These are phyloP conservation scores for Pyricularia grisea DNA, from an alignment of 2,329 filamentous ascomycete species.

Conservation along the genomic window DNA sequence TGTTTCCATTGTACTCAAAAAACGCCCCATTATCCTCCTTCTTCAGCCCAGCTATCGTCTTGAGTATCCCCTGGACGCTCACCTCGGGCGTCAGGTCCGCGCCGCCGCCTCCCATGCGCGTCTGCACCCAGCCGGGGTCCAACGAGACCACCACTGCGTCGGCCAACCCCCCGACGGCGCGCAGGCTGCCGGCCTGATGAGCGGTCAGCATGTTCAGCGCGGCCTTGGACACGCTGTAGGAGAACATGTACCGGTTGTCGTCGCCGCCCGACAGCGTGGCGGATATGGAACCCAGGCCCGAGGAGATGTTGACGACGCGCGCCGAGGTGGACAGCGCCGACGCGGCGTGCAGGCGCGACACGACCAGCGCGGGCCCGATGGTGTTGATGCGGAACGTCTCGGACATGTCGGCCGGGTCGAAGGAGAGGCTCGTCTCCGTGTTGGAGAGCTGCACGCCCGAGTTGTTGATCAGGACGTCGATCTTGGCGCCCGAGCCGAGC, in stretches of 20 bases:
- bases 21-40: slow-evolving; percentile 27
- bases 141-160: slow-evolving; percentile 18
- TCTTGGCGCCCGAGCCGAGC: slow-evolving; percentile 18
- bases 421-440: slow-evolving; percentile 25
- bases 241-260: slow-evolving; percentile 15
- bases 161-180: slow-evolving; percentile 11
- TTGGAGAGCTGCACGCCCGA: slow-evolving; percentile 26
- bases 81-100: slow-evolving; percentile 17
- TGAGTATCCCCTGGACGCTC: slow-evolving; percentile 48
- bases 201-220: slow-evolving; percentile 22
- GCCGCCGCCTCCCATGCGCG: slow-evolving; percentile 19
- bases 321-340: slow-evolving; percentile 15
- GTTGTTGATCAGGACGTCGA: slow-evolving; percentile 22
- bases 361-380: slow-evolving; percentile 33
- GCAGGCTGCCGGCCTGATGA: slow-evolving; percentile 17
- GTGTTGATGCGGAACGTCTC: slow-evolving; percentile 35
- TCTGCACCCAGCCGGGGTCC: slow-evolving; percentile 26
- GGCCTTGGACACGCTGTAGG: slow-evolving; percentile 24
- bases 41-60: slow-evolving; percentile 64
- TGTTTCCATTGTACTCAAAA: slow-evolving; percentile 12
- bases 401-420: slow-evolving; percentile 24
- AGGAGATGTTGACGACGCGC: slow-evolving; percentile 31
- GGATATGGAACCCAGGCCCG: slow-evolving; percentile 25
- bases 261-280: slow-evolving; percentile 15
- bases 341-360: slow-evolving; percentile 24